Conservation (phyloP, 306 rosid species). For the Corylus americana region DNA sequence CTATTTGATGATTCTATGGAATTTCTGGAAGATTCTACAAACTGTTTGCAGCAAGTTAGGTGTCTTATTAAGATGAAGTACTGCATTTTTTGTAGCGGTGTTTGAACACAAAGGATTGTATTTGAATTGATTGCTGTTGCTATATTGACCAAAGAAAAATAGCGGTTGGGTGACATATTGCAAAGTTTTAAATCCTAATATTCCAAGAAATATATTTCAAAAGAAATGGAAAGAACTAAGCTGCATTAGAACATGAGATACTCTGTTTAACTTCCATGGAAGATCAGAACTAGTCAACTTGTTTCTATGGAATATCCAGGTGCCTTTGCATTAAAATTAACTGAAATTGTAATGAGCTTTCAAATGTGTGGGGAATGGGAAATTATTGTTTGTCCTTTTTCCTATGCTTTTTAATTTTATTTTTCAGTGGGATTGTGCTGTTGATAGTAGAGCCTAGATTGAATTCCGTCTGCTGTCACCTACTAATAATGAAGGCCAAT, state of each 20-base stretch:
- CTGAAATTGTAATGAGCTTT: background rate
- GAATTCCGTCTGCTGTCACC: background rate
- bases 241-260: background rate
- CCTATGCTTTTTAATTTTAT: background rate
- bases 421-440: background rate
- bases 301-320: background rate
- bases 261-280: background rate
- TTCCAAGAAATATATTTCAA: too few relatives aligned
- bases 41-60: conserved; percentile 8
- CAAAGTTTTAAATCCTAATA: too few relatives aligned
- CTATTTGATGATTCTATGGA: conserved; percentile 5
- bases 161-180: background rate
- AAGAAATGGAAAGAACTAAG: too few relatives aligned
- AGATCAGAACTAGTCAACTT: background rate
- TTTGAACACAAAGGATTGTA: background rate
- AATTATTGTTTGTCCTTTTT: background rate
- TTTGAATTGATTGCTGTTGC: background rate
- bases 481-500: background rate
- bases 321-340: background rate
- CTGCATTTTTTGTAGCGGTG: background rate
- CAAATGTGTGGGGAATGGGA: background rate
- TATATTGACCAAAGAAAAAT: background rate
- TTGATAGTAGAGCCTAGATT: background rate
- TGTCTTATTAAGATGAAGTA: background rate
- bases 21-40: conserved; percentile 7